Evolutionary conservation across 2,329 filamentous ascomycete species (phyloP).

Genomic region (Neurospora sp.): DNA sequence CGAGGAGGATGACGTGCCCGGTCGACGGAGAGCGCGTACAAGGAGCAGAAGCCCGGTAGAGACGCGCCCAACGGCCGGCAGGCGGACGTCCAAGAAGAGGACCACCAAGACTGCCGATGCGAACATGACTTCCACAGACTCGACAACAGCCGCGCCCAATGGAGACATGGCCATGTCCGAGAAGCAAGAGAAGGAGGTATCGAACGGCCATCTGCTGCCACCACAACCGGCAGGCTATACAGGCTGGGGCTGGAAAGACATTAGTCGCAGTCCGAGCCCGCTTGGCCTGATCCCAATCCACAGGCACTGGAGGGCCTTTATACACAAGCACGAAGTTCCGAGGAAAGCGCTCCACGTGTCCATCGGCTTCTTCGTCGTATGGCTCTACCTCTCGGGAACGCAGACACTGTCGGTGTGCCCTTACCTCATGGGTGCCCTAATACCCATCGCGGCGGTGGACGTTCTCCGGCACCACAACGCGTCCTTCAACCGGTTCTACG

Average conservation of each 20-base stretch:
- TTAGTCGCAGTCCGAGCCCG: constrained; percentile 86
- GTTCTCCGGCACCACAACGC: constrained; percentile 73
- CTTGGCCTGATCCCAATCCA: constrained; percentile 93
- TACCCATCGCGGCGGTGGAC: constrained; percentile 78
- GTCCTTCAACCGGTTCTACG: constrained; percentile 78
- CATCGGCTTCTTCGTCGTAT: constrained; percentile 87
- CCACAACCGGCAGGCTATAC: constrained; percentile 45
- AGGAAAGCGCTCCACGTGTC: constrained; percentile 90
- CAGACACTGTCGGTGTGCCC: constrained; percentile 74
- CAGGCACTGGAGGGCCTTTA: constrained; percentile 78
- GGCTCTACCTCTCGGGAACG: constrained; percentile 70
- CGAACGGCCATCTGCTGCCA: constrained; percentile 61
- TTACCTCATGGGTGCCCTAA: constrained; percentile 66
- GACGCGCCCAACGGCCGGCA: constrained; percentile 35
- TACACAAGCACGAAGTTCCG: constrained; percentile 94
- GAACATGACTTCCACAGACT: constrained; percentile 13
- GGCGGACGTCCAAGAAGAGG: constrained; percentile 33
- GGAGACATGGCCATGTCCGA: constrained; percentile 7
- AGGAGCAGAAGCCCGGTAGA: constrained; percentile 61
- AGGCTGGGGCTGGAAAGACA: constrained; percentile 72
- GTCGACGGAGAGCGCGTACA: constrained; percentile 53
- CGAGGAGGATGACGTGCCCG: constrained; percentile 40
- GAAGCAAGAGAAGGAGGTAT: constrained; percentile 8
- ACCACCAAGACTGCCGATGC: constrained; percentile 14
- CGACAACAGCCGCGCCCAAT: background rate